Evolutionary conservation across 805 yeast species (phyloP), one percentile per base, ranked within the genome.

Genomic region (Ogataea haglerorum): DNA sequence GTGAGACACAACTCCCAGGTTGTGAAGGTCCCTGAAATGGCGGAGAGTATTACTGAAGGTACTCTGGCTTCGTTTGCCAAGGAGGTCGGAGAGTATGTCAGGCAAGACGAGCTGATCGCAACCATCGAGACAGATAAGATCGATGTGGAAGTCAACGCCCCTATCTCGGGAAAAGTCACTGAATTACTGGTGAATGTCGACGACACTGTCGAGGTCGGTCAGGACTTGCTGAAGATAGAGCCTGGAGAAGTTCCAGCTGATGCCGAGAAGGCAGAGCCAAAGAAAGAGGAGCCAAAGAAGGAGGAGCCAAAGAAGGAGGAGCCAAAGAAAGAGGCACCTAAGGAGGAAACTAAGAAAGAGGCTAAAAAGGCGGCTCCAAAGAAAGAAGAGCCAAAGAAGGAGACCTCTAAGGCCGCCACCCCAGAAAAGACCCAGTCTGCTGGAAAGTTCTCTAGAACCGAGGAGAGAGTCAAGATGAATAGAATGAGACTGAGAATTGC

Each of bases 401-500:
- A 37, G 13, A 6, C 27, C 27, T 14, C 27, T 24, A 24, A 24
- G 14, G 25, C 47, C 47, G 54, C 42, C 47, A 53, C 42, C 47
- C 40, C 40, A n/a, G 42, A 52, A 19, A 58, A 60, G 40, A 55
- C 68, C 31, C 52, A 65, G 32, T 65, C 69, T 31, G 59, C 75
- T 23, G 70, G 73, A 29, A 55, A 75, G 25, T 87, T 86, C 61
- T 75, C 93, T 44, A 85, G 99, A 73, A 68, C 71, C 47, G 98
- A 93, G 72, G 85, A 82, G 63, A 80, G 89, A 65, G 95, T 93
- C 51, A 91, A 91, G 76, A 91, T 91, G 98, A 93, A 90, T 82
- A 86, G 99, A 75, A 93, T 91, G 98, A 85, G 99, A 73, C 70
- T 87, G 71, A 87, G 99, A 77, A 93, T 93, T 54, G 96, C 99